Base-by-base conservation (phyloP, 495 filamentous ascomycete species). In the Bombardia bombarda region DNA sequence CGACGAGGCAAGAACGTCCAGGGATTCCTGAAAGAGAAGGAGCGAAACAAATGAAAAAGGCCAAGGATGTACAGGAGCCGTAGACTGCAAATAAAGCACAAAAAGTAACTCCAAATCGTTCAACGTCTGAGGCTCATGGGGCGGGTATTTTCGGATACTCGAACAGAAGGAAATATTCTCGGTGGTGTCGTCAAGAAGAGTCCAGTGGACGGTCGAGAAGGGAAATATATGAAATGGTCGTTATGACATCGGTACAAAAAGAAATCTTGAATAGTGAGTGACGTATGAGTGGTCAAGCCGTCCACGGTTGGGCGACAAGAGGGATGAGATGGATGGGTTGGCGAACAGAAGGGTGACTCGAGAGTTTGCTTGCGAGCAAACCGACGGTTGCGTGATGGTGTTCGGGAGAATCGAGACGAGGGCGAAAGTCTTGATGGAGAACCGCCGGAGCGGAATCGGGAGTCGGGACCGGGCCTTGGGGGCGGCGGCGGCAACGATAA, bases 171-270 rank as follows among this genome's bases (percentile, higher is more conserved):
- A 50, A 43, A 35, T 43, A 30, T 40, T 43, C 41, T 32, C 36
- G 48, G 62, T 70, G 62, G 68, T 69, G 65, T 68, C 66, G 51
- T 34, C 66, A 65, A 55, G 63, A 35, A 36, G 52, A 53, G 62
- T 46, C 55, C 65, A 70, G 70, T 73, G 62, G 38, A 49, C 41
- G 58, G 70, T 66, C 65, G 66, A 58, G 56, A 70, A 62, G 68
- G 70, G 70, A 70, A 68, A 50, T 16, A 46, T 13, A 66, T 61
- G 57, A 65, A 68, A 73, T 68, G 63, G 70, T 77, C 72, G 76
- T 84, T 80, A 83, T 78, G 72, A 78, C 78, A 83, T 83, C 70
- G 72, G 72, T 69, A 67, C 74, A 63, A 69, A 62, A 57, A 53
- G 50, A 64, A 48, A n/a, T n/a, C n/a, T n/a, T n/a, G n/a, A n/a